These are phyloP conservation scores for Neurospora terricola DNA, from an alignment of 495 filamentous ascomycete genomes.

Conservation along the genomic window DNA sequence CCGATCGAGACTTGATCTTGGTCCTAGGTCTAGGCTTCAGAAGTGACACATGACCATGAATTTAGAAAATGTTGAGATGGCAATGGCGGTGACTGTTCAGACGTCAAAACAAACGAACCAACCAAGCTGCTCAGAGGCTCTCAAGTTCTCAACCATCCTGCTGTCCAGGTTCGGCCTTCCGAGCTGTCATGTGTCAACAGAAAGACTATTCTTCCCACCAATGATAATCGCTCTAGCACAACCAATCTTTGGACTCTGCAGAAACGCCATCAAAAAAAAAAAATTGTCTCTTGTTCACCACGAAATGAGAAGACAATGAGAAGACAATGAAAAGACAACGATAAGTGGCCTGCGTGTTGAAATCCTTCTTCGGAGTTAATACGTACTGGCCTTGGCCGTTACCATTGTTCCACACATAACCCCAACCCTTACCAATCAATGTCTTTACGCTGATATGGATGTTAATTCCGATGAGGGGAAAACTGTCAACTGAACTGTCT, in stretches of 20 bases:
- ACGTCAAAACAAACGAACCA: neutral
- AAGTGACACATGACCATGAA: neutral
- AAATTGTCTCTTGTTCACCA: neutral
- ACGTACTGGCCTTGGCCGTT: neutral
- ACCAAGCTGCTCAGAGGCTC: neutral
- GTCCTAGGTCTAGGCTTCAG: neutral
- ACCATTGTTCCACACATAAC: neutral
- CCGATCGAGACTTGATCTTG: neutral
- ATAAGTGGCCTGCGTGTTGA: neutral
- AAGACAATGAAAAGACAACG: neutral
- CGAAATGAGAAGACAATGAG: neutral
- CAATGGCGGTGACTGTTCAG: neutral
- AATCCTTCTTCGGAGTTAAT: neutral
- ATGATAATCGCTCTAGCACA: neutral
- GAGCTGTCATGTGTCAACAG: neutral
- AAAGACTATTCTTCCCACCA: neutral
- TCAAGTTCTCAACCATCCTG: neutral
- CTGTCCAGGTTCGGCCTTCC: neutral
- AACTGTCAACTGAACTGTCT: neutral
- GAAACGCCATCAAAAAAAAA: neutral
- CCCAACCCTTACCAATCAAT: neutral
- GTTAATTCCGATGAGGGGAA: neutral
- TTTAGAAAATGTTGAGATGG: neutral
- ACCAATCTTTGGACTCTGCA: neutral
- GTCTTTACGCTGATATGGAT: neutral